Base-by-base conservation (phyloP, 305 asterid genomes). In the Fraxinus dipetala region DNA sequence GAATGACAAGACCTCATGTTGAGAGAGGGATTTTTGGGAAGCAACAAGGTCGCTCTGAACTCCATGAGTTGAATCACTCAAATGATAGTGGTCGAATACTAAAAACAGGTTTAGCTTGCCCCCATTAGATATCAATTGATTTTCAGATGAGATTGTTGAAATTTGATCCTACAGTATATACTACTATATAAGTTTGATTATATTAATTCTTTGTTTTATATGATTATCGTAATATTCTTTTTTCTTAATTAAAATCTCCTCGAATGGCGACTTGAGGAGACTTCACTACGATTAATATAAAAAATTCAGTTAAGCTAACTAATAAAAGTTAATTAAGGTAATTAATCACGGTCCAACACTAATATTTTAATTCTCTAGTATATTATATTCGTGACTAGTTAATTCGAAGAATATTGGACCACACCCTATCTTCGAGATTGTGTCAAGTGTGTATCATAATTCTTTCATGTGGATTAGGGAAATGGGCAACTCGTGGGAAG, bases 361-460 rank as follows among this genome's bases (percentile, higher is more conserved):
- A 63, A 63, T 65, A 24, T 24, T 9, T 63, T 7, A 8, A 9
- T 22, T 63, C 48, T 40, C 2, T 8, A 40, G 48, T 63, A 63
- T 63, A 56, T 56, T n/a, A 22, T 24, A 65, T 2, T 24, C 2
- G 2, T 4, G 22, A 77, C 13, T 77, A 61, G 36, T n/a, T 34
- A 34, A 13, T 56, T 56, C 10, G 72, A 83, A 78, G 78, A 16
- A 72, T 30, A 31, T 72, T 77, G 88, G 88, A 78, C 88, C 88
- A 86, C 86, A 45, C 78, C 76, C 6, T 30, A 67, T 30, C 20
- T 79, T 48, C 30, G 22, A 77, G 75, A 72, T 56, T 75, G 74
- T 26, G 51, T 67, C 65, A 79, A 79, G 73, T 32, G 80, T 56
- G 72, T 10, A 51, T 77, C 85, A 83, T 79, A 78, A 86, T 86